These are phyloP conservation scores for Zalaria obscura DNA, from an alignment of 2,329 filamentous ascomycete species.

Conservation along the genomic window DNA sequence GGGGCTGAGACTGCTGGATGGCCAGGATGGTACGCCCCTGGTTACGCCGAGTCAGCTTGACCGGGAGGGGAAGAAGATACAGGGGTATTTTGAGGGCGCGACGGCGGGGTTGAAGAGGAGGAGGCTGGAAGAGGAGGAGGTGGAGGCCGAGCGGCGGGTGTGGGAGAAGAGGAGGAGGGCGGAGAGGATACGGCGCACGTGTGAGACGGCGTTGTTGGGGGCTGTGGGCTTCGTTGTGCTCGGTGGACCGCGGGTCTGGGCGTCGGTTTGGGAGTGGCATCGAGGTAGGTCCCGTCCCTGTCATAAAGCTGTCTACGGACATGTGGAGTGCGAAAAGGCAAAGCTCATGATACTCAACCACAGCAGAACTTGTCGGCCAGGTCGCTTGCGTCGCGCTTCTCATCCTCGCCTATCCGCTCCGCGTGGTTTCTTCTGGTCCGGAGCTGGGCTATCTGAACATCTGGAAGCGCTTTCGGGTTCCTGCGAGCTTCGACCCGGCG, in stretches of 20 bases:
- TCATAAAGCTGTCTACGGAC: too few species aligned
- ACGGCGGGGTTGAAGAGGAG: constrained; percentile 13
- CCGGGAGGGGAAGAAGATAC: constrained; percentile 26
- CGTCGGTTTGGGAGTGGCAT: constrained; percentile 22
- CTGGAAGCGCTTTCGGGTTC: constrained; percentile 39
- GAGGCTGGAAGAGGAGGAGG: constrained; percentile 25
- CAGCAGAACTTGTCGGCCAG: constrained; percentile 27
- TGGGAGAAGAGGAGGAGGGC: constrained; percentile 77
- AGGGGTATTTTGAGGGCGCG: constrained; percentile 21
- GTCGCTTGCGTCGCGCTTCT: constrained; percentile 16
- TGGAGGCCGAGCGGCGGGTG: constrained; percentile 44
- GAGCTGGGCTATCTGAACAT: constrained; percentile 3
- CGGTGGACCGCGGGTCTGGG: constrained; percentile 18
- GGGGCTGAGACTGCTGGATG: constrained; percentile 40
- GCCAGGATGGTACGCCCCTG: constrained; percentile 23
- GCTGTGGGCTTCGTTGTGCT: constrained; percentile 35
- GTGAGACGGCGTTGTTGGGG: constrained; percentile 41
- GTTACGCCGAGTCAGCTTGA: constrained; percentile 34
- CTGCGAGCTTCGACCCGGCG: constrained; percentile 75
- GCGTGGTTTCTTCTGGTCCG: constrained; percentile 14
- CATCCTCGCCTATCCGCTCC: constrained; percentile 22
- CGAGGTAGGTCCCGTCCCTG: constrained; percentile 15
- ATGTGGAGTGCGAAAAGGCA: too few species aligned
- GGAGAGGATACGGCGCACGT: constrained; percentile 60
- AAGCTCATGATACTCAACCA: background rate